These are phyloP conservation scores for Brachypodium distachyon DNA, from an alignment of 202 grass and related monocot species.

Conservation along the genomic window DNA sequence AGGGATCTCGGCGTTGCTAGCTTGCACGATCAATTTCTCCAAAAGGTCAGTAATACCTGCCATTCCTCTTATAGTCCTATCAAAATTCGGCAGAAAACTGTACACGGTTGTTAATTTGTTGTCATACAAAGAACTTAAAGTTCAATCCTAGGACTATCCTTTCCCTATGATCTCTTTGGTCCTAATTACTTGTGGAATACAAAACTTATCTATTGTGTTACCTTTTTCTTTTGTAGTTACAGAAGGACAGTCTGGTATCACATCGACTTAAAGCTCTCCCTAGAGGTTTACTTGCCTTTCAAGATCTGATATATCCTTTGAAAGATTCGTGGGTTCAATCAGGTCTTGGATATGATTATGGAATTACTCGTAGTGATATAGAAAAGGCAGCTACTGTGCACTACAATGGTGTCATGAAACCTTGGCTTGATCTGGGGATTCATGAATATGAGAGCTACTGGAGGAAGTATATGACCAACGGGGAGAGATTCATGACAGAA, in stretches of 20 bases:
- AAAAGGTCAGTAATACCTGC: slow-evolving; percentile 43
- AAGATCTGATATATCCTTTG: slow-evolving; percentile 60
- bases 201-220: background rate
- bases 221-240: slow-evolving; percentile 1
- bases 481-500: slow-evolving; percentile 69
- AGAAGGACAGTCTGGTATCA: slow-evolving; percentile 25
- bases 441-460: slow-evolving; percentile 66
- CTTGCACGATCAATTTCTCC: slow-evolving; percentile 29
- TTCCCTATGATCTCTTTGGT: background rate
- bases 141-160: background rate
- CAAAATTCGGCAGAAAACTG: background rate
- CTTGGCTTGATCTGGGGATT: slow-evolving; percentile 95
- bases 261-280: slow-evolving; percentile 36
- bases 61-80: background rate
- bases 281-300: slow-evolving; percentile 54
- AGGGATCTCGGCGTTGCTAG: slow-evolving; percentile 46
- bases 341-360: slow-evolving; percentile 71
- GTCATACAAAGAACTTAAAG: background rate
- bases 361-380: slow-evolving; percentile 37
- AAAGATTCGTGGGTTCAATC: slow-evolving; percentile 51
- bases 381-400: slow-evolving; percentile 57
- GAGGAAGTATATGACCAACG: slow-evolving; percentile 65
- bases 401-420: slow-evolving; percentile 98
- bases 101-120: background rate
- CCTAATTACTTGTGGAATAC: background rate